Evolutionary conservation across 202 grass and related monocot genomes (phyloP), one percentile per base, ranked within the genome.

Genomic region (Carex sylvatica): DNA sequence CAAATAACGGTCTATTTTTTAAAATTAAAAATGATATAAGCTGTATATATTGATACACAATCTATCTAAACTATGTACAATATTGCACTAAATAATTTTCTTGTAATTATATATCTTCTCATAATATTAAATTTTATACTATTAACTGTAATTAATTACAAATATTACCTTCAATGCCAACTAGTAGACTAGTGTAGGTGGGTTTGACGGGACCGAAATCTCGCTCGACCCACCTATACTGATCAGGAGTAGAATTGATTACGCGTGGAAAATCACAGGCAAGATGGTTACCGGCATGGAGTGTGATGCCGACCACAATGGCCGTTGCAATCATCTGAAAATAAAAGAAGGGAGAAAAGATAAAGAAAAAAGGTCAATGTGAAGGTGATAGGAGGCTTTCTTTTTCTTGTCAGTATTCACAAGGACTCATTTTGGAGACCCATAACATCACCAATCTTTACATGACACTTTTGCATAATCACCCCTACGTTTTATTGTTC

Each of bases 231-330:
- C 88, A 82, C 63, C 11, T 14, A 85, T 99, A 99, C 78, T 92
- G 86, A 68, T 89, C 89, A 0, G 91, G 88, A 4, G 59, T 61
- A 24, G 93, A 65, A 68, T 80, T 86, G 83, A 89, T 99, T 81
- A 99, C 24, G 16, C 92, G 89, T 60, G 96, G 96, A 86, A 99
- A 99, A 84, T 99, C 96, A 64, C 96, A 99, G 40, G 91, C 86
- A 82, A 99, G 81, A 61, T 99, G 96, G 89, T 95, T 99, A 46
- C 96, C 96, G 9, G 91, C 96, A 85, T 99, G 96, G n/a, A 99
- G 84, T 44, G 93, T 93, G 80, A 93, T 96, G 12, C 88, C 96
- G 0, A 99, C 83, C 86, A 99, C 96, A 46, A 96, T 96, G 40
- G 93, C 96, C 73, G 93, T 99, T 80, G 96, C 96, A 59, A 99